These are phyloP conservation scores for Fraxinus pennsylvanica DNA, from an alignment of 257 asterid species.

Conservation along the genomic window DNA sequence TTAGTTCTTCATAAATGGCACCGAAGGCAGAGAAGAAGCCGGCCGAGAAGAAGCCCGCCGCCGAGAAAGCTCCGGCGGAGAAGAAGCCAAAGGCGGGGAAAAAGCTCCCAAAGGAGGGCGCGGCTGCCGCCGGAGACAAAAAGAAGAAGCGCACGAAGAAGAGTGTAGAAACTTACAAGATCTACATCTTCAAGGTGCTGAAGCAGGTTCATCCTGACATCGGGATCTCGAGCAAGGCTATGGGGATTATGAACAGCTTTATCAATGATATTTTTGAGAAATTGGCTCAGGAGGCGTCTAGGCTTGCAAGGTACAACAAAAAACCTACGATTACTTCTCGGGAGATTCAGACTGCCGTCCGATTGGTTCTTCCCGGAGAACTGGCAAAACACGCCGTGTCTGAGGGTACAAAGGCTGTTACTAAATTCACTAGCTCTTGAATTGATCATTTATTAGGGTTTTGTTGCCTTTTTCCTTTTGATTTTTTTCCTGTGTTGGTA, in stretches of 20 bases:
- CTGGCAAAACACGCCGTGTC: conserved; percentile 72
- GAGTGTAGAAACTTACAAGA: conserved; percentile 68
- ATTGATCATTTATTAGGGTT: conserved; percentile 14
- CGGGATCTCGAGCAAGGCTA: conserved; percentile 77
- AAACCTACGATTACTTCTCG: conserved; percentile 76
- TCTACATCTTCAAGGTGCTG: conserved; percentile 74
- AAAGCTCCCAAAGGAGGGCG: conserved; percentile 64
- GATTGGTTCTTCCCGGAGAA: conserved; percentile 72
- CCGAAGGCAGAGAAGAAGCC: conserved; percentile 67
- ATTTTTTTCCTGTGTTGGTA: background rate
- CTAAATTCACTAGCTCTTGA: conserved; percentile 70
- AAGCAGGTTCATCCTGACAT: conserved; percentile 78
- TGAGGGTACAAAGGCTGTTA: conserved; percentile 74
- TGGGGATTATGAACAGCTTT: conserved; percentile 82
- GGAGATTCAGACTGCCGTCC: conserved; percentile 71
- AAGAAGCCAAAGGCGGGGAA: conserved; percentile 72
- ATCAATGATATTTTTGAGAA: conserved; percentile 76
- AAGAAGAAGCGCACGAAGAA: conserved; percentile 59
- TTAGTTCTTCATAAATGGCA: conserved; percentile 35
- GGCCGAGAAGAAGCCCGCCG: conserved; percentile 71
- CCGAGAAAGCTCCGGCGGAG: conserved; percentile 64
- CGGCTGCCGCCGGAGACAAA: conserved; percentile 54
- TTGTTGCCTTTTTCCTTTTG: background rate
- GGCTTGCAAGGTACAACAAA: conserved; percentile 64
- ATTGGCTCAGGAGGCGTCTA: conserved; percentile 55